These are phyloP conservation scores for Teunomyces funiuensis DNA, from an alignment of 805 yeast genomes.

Conservation along the genomic window DNA sequence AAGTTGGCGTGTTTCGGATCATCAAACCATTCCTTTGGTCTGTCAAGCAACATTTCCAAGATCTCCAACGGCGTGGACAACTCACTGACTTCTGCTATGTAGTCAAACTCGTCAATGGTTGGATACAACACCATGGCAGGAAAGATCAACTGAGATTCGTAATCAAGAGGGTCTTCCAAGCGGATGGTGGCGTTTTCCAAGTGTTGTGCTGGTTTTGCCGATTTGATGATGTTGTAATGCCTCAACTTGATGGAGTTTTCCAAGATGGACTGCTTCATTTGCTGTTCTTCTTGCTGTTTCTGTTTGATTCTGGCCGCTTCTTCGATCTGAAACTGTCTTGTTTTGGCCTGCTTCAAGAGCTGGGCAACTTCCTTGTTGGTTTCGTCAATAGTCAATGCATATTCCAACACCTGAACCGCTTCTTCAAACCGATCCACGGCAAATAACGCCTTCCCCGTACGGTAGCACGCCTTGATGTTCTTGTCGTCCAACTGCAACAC, in stretches of 20 bases:
- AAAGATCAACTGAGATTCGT: slow-evolving; percentile 74
- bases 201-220: slow-evolving; percentile 56
- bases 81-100: slow-evolving; percentile 74
- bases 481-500: slow-evolving; percentile 65
- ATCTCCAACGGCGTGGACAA: slow-evolving; percentile 63
- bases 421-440: slow-evolving; percentile 70
- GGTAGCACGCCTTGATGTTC: slow-evolving; percentile 79
- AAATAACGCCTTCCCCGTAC: slow-evolving; percentile 81
- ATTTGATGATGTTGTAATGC: slow-evolving; percentile 49
- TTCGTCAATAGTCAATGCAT: slow-evolving; percentile 63
- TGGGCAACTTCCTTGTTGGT: slow-evolving; percentile 55
- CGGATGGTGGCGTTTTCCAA: slow-evolving; percentile 51
- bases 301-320: slow-evolving; percentile 34
- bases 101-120: slow-evolving; percentile 79
- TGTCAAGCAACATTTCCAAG: slow-evolving; percentile 53
- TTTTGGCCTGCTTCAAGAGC: slow-evolving; percentile 41
- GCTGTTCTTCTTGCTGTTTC: slow-evolving; percentile 39
- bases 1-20: slow-evolving; percentile 64
- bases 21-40: slow-evolving; percentile 70
- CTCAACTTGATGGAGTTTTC: slow-evolving; percentile 63
- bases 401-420: slow-evolving; percentile 61
- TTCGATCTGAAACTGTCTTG: slow-evolving; percentile 33
- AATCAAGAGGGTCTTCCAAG: slow-evolving; percentile 64
- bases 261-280: slow-evolving; percentile 44
- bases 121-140: slow-evolving; percentile 86